Evolutionary conservation across 2,329 filamentous ascomycete genomes (phyloP), one percentile per base, ranked within the genome.

Genomic region (Pseudopyricularia javanii): DNA sequence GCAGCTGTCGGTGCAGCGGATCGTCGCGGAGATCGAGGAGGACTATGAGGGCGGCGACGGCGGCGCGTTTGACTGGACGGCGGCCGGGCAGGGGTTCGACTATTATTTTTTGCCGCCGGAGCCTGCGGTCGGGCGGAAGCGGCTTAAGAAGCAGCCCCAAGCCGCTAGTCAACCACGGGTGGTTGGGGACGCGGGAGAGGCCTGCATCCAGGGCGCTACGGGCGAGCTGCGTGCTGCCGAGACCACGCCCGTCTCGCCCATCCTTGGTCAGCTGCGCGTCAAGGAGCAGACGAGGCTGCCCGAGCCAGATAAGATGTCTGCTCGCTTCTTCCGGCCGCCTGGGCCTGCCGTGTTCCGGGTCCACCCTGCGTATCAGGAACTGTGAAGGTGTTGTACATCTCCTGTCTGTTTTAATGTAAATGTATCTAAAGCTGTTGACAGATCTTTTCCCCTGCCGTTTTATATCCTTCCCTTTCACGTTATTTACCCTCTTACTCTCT

Each of bases 21-120:
- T 24, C 20, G 14, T 12, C 11, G 35, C 12, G 9, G 43, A 47
- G 5, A 49, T 17, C 9, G 15, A 15, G 2, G 26, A 15, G 22
- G 7, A 37, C 26, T 24, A 15, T 15, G 40, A 43, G 3, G n/a
- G 52, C 14, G 47, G 14, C 15, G 34, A 12, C 37, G 47, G 4
- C 24, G 40, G 12, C 33, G 49, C 14, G 8, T 26, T 26, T 7
- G 51, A 54, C 51, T 55, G 55, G 40, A 51, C 45, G 17, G 40
- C n/a, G 4, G 50, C 37, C 47, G 54, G 55, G 56, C 53, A 56
- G 11, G 56, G 54, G 40, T 54, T 52, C 34, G 33, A 28, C 1
- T 58, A 58, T 51, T 58, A 58, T 15, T 57, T 45, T 4, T 7
- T 24, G 7, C 40, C 40, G 7, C 17, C 17, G 24, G 40, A 45